Evolutionary conservation across 1,139 yeast genomes (phyloP).

Genomic region (Yamadazyma dendronema): DNA sequence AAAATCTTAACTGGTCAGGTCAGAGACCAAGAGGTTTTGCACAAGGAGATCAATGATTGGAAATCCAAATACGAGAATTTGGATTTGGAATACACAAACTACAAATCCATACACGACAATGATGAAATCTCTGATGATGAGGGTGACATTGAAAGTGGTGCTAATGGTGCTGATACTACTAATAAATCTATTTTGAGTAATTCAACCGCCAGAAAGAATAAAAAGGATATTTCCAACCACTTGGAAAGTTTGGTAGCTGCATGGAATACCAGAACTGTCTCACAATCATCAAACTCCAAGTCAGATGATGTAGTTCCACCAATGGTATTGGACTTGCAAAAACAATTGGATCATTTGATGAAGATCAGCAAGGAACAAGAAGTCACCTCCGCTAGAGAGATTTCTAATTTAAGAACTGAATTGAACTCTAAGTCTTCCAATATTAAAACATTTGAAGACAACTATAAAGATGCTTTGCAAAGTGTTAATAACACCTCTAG

Average conservation of each 20-base stretch:
- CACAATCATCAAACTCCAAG: slow-evolving; percentile 5
- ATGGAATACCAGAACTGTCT: slow-evolving; percentile 26
- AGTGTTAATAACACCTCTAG: slow-evolving; percentile 73
- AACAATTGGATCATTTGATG: slow-evolving; percentile 48
- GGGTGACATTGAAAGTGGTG: slow-evolving; percentile 16
- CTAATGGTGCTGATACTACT: slow-evolving; percentile 15
- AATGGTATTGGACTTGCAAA: slow-evolving; percentile 41
- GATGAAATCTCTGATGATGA: slow-evolving; percentile 29
- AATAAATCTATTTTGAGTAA: slow-evolving; percentile 28
- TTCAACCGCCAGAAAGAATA: slow-evolving; percentile 24
- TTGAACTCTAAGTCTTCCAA: slow-evolving; percentile 27
- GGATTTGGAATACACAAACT: slow-evolving; percentile 44
- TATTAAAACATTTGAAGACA: slow-evolving; percentile 47
- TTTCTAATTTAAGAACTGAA: slow-evolving; percentile 35
- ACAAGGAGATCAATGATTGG: slow-evolving; percentile 48
- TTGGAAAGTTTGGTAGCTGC: slow-evolving; percentile 38
- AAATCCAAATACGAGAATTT: slow-evolving; percentile 45
- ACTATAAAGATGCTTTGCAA: slow-evolving; percentile 68
- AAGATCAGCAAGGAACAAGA: slow-evolving; percentile 39
- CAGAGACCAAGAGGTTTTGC: slow-evolving; percentile 43
- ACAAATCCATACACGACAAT: slow-evolving; percentile 37
- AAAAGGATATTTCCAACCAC: slow-evolving; percentile 38
- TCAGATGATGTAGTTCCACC: slow-evolving; percentile 20
- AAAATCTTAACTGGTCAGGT: slow-evolving; percentile 40
- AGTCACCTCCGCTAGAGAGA: slow-evolving; percentile 29